phyloP scores from a whole-genome alignment of 2,329 filamentous ascomycete species.

The Nannizziopsis arthrosporioides region DNA sequence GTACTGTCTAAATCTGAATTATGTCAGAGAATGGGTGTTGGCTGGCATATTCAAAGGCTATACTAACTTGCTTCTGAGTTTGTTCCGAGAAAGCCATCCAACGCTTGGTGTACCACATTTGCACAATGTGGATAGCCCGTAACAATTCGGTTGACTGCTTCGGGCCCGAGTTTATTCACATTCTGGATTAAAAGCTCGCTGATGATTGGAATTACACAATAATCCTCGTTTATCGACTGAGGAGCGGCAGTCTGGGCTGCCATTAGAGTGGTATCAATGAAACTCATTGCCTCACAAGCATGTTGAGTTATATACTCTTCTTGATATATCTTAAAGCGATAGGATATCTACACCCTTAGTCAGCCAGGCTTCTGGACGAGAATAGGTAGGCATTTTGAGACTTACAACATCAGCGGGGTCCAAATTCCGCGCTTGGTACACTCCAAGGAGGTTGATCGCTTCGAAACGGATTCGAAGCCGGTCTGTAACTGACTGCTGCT shows the following conservation, averaged over 20 bases:
- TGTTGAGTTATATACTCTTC: conserved; percentile 30
- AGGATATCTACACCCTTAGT: conserved; percentile 22
- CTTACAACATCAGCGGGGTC: conserved; percentile 22
- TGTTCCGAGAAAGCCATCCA: conserved; percentile 26
- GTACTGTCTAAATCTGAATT: conserved; percentile 13
- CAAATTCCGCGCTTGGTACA: neutral
- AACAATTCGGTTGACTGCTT: conserved; percentile 23
- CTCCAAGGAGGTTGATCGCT: conserved; percentile 5
- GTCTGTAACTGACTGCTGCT: conserved; percentile 10
- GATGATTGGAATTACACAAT: conserved; percentile 24
- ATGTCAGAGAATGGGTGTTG: neutral
- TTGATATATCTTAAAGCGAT: conserved; percentile 31
- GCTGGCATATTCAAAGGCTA: neutral
- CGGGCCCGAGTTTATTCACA: conserved; percentile 20
- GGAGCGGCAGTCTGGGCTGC: neutral
- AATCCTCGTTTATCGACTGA: neutral
- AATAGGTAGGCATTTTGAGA: neutral
- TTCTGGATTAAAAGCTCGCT: conserved; percentile 27
- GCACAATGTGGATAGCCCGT: conserved; percentile 21
- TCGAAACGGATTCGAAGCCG: conserved; percentile 7
- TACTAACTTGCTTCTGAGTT: conserved; percentile 15
- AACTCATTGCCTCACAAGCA: conserved; percentile 23
- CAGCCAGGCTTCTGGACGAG: neutral
- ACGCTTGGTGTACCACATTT: conserved; percentile 22
- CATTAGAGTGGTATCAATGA: conserved; percentile 25